Evolutionary conservation across 176 grass and related monocot genomes (phyloP).

Genomic region (Elaeis guineensis): DNA sequence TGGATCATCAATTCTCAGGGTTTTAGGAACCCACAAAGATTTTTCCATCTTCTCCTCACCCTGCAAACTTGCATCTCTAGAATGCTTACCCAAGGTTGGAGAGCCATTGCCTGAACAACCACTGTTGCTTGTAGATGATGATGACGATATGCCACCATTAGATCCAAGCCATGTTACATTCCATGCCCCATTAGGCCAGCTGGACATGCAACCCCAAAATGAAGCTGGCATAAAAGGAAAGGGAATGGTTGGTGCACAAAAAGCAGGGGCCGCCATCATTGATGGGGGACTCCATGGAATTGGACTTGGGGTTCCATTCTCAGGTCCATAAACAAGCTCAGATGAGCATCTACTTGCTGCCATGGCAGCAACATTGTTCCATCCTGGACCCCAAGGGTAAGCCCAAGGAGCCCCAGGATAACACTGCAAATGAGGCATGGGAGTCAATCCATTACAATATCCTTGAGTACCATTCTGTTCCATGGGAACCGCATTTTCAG

Average conservation of each 20-base stretch:
- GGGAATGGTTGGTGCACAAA: slow-evolving; percentile 33
- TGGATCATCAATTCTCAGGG: slow-evolving; percentile 48
- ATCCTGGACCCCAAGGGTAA: too few relatives aligned
- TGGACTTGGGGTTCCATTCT: slow-evolving; percentile 6
- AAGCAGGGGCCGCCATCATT: slow-evolving; percentile 16
- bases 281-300: slow-evolving; percentile 7
- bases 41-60: slow-evolving; percentile 37
- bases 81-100: slow-evolving; percentile 56
- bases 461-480: slow-evolving; percentile 27
- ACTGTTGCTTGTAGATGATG: slow-evolving; percentile 31
- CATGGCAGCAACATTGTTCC: too few relatives aligned
- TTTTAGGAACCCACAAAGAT: slow-evolving; percentile 61
- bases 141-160: slow-evolving; percentile 9
- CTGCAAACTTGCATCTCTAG: slow-evolving; percentile 40
- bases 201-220: slow-evolving; percentile 31
- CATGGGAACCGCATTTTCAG: slow-evolving; percentile 24
- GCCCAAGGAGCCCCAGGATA: slow-evolving; percentile 39
- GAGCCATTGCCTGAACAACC: slow-evolving; percentile 34
- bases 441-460: slow-evolving; percentile 21
- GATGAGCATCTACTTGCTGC: slow-evolving; percentile 11
- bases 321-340: slow-evolving; percentile 19
- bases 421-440: slow-evolving; percentile 24
- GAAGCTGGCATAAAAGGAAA: slow-evolving; percentile 40
- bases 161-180: slow-evolving; percentile 33
- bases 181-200: slow-evolving; percentile 51